Percentiles rank a stretch among this genome's conserved stretches.
phyloP scores from a whole-genome alignment of 345 rosid genomes.

The Kernera saxatilis region DNA sequence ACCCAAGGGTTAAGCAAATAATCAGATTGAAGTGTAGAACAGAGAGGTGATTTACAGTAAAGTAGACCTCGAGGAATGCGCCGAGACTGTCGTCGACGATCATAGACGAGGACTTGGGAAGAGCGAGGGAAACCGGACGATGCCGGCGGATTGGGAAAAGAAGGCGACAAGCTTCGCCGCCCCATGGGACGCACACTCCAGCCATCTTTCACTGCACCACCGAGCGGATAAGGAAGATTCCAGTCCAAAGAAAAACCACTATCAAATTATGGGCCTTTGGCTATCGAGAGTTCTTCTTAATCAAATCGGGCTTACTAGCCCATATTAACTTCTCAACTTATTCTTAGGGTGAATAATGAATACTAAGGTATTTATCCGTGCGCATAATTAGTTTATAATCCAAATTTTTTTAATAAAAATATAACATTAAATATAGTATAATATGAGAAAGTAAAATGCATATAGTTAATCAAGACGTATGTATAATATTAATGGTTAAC shows the following conservation, averaged over 20 bases:
- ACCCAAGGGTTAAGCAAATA: not conserved
- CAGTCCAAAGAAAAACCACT: not conserved
- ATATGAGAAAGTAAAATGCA: too few relatives aligned
- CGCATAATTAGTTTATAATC: not conserved
- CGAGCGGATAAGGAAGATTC: constrained; percentile 12
- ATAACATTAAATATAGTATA: too few relatives aligned
- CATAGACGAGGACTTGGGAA: constrained; percentile 16
- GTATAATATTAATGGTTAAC: too few relatives aligned
- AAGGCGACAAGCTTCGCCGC: constrained; percentile 8
- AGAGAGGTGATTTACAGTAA: constrained; percentile 3
- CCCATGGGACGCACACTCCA: constrained; percentile 26
- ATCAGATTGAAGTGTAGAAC: not conserved
- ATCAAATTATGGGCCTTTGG: not conserved
- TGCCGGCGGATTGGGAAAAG: not conserved
- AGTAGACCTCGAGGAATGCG: constrained; percentile 41
- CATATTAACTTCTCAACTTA: not conserved
- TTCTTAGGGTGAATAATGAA: too few relatives aligned
- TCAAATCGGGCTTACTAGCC: not conserved
- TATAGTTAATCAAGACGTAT: too few relatives aligned
- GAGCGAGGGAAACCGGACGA: constrained; percentile 4
- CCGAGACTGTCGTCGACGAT: constrained; percentile 46
- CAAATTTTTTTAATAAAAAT: too few relatives aligned
- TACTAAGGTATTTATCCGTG: too few relatives aligned
- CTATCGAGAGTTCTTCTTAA: not conserved
- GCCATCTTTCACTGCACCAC: constrained; percentile 10